phyloP scores from a whole-genome alignment of 2,329 filamentous ascomycete species.

The Stagonosporopsis cucurbitacearum region DNA sequence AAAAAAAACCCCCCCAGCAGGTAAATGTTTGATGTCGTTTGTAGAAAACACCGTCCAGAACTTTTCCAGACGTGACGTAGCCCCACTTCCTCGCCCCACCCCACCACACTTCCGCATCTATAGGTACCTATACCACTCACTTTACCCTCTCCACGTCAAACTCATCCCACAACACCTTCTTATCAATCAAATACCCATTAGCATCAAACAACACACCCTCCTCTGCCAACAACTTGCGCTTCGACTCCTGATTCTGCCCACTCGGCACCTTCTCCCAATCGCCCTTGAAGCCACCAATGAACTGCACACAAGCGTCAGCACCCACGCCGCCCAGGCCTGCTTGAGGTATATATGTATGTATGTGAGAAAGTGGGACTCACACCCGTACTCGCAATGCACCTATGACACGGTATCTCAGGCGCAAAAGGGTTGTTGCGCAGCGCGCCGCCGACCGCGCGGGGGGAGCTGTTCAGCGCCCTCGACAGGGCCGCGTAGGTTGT shows the following conservation, averaged over 20 bases:
- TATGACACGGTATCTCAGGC: conserved; percentile 80
- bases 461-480: conserved; percentile 70
- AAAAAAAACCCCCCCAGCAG: too few relatives aligned
- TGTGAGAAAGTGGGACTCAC: conserved; percentile 40
- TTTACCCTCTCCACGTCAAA: conserved; percentile 45
- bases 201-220: conserved; percentile 71
- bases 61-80: conserved; percentile 28
- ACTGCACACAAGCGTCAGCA: conserved; percentile 25
- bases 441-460: conserved; percentile 78
- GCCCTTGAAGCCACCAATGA: conserved; percentile 73
- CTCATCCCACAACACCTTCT: conserved; percentile 52
- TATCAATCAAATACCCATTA: conserved; percentile 64
- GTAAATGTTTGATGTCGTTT: neutral
- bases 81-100: conserved; percentile 18
- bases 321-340: neutral
- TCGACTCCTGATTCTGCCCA: conserved; percentile 68
- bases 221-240: conserved; percentile 64
- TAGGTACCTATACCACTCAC: conserved; percentile 18
- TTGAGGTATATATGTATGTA: too few relatives aligned
- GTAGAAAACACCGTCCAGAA: conserved; percentile 4
- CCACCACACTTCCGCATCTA: neutral
- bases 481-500: conserved; percentile 81
- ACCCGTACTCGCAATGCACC: conserved; percentile 76
- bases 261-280: conserved; percentile 67
- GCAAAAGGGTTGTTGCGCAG: conserved; percentile 82